Evolutionary conservation across 768 basidiomycete genomes (phyloP).

Genomic region (Psilocybe tampanensis): DNA sequence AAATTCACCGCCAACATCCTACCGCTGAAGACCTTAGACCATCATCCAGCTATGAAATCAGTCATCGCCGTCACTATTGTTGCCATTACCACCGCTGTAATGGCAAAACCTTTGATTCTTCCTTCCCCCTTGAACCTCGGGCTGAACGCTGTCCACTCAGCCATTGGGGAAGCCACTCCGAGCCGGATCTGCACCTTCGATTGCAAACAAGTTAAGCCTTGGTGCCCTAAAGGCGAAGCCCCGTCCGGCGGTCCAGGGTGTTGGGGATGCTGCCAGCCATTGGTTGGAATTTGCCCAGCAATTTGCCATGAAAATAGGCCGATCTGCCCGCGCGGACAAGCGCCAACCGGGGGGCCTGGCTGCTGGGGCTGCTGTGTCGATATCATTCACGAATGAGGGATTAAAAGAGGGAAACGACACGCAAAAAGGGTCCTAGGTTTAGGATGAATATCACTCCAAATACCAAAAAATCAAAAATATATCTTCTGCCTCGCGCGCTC

Average conservation of each 20-base stretch:
- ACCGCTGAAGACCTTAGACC: not conserved
- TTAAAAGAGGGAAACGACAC: too few species aligned
- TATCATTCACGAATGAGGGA: too few species aligned
- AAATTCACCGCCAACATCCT: not conserved
- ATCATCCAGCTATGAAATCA: not conserved
- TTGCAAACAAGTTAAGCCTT: not conserved
- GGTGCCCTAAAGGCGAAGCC: not conserved
- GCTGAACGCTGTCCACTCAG: too few species aligned
- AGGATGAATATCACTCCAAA: too few species aligned
- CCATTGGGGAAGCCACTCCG: not conserved
- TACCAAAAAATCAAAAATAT: too few species aligned
- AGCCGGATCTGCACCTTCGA: not conserved
- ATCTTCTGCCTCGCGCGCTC: too few species aligned
- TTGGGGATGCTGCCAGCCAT: conserved; percentile 5
- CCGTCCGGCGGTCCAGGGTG: not conserved
- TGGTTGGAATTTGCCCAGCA: not conserved
- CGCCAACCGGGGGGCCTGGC: conserved; percentile 4
- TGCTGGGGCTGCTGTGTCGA: conserved; percentile 15
- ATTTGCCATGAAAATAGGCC: conserved; percentile 6
- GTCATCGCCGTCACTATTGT: not conserved
- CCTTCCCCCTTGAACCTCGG: too few species aligned
- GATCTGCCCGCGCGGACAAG: conserved; percentile 7
- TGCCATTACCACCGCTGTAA: not conserved
- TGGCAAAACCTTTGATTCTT: not conserved
- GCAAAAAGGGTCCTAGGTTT: too few species aligned